Conservation (phyloP, 352 stramenopile species). For the Pythium vanterpoolii region DNA sequence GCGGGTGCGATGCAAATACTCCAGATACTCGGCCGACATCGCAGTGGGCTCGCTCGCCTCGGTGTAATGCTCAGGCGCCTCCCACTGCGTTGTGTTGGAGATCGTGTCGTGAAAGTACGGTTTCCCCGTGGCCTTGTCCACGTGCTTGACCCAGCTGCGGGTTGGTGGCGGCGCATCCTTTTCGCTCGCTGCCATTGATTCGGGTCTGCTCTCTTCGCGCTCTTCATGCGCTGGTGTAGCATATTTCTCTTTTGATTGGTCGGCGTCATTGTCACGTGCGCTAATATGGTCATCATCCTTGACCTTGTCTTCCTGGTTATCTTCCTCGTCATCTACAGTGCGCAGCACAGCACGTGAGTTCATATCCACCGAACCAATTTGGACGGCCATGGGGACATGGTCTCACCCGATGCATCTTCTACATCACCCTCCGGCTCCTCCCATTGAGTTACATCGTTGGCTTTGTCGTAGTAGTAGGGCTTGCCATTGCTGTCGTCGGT, state of each 20-base stretch:
- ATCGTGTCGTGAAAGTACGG: conserved; percentile 72
- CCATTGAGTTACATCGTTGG: conserved; percentile 70
- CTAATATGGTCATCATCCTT: not conserved
- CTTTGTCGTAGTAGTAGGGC: conserved; percentile 75
- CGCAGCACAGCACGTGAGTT: not conserved
- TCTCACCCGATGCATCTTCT: conserved; percentile 22
- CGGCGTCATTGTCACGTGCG: not conserved
- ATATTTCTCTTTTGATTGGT: not conserved
- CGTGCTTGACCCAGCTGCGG: conserved; percentile 60
- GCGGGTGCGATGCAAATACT: conserved; percentile 53
- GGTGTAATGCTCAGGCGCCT: conserved; percentile 46
- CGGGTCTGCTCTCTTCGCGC: not conserved
- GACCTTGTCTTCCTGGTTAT: not conserved
- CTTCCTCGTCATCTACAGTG: conserved; percentile 1
- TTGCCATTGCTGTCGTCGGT: conserved; percentile 55
- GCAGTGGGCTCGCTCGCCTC: conserved; percentile 24
- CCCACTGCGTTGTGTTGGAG: conserved; percentile 70
- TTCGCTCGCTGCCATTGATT: not conserved
- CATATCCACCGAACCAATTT: not conserved
- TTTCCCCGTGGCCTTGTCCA: conserved; percentile 63
- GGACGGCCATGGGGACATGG: not conserved
- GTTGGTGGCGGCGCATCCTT: not conserved
- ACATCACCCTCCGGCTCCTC: conserved; percentile 55
- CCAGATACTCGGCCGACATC: conserved; percentile 56
- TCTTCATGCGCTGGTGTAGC: not conserved